A percentile compares a stretch with the other conserved stretches of the same genome.
These are phyloP conservation scores for Camellia oleifera DNA, from an alignment of 179 eudicot genomes.

Conservation along the genomic window DNA sequence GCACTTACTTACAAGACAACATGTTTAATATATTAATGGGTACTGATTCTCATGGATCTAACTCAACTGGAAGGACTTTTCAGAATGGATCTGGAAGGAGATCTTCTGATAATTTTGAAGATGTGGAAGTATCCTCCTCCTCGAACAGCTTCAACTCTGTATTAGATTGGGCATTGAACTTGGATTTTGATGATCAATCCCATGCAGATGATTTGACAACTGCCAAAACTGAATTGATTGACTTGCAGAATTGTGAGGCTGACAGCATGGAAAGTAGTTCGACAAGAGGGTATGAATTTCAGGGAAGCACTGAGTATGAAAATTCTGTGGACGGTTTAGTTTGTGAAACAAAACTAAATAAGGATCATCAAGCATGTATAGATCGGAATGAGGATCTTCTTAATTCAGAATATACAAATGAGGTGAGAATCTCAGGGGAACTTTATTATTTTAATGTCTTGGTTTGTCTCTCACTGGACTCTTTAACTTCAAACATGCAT, in stretches of 20 bases:
- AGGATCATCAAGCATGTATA: not conserved
- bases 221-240: not conserved
- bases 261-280: not conserved
- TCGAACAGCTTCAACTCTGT: slow-evolving; percentile 34
- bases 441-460: not conserved
- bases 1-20: slow-evolving; percentile 11
- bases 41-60: slow-evolving; percentile 21
- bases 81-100: slow-evolving; percentile 26
- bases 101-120: slow-evolving; percentile 29
- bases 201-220: slow-evolving; percentile 25
- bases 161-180: slow-evolving; percentile 26
- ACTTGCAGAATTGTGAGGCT: slow-evolving; percentile 16
- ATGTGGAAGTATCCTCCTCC: slow-evolving; percentile 36
- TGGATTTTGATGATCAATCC: slow-evolving; percentile 29
- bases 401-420: not conserved
- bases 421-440: slow-evolving; percentile 11
- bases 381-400: not conserved
- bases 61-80: slow-evolving; percentile 15
- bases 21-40: slow-evolving; percentile 21
- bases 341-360: slow-evolving; percentile 9
- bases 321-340: not conserved
- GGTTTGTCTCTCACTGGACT: not conserved
- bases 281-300: not conserved
- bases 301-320: not conserved
- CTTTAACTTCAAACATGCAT: not conserved